These are phyloP conservation scores for Grifola frondosa DNA, from an alignment of 1,284 basidiomycete species.

Conservation along the genomic window DNA sequence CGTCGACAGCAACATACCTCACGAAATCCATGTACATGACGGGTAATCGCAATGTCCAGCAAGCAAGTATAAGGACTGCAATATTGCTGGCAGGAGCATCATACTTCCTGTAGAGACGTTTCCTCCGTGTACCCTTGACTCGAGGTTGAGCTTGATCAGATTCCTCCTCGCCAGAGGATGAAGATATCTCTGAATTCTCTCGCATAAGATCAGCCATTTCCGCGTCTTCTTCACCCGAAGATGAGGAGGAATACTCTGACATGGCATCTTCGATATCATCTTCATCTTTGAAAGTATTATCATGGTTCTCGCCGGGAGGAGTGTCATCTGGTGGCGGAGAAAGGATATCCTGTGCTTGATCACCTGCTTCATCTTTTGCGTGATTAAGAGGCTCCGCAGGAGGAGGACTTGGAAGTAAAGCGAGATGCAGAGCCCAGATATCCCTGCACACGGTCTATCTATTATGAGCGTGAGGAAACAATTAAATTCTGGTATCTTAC, in stretches of 20 bases:
- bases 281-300: no score
- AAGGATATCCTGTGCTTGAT: constrained; percentile 10
- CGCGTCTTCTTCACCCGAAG: constrained; percentile 31
- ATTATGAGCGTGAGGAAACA: neutral
- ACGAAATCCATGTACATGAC: constrained; percentile 74
- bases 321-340: neutral
- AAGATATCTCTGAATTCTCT: constrained; percentile 50
- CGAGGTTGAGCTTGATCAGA: constrained; percentile 22
- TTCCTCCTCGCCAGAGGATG: constrained; percentile 44
- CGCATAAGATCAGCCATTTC: constrained; percentile 55
- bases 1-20: constrained; percentile 39
- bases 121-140: constrained; percentile 6
- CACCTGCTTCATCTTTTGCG: constrained; percentile 33
- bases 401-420: constrained; percentile 58
- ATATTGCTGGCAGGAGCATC: constrained; percentile 62
- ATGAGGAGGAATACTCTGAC: constrained; percentile 14
- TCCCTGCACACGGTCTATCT: constrained; percentile 74
- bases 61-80: constrained; percentile 66
- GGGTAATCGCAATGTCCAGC: constrained; percentile 79
- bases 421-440: constrained; percentile 77
- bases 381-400: constrained; percentile 58
- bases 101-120: constrained; percentile 31
- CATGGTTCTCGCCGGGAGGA: neutral
- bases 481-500: constrained; percentile 38
- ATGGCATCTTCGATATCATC: constrained; percentile 29